Evolutionary conservation across 495 filamentous ascomycete genomes (phyloP).

Genomic region (Venustampulla echinocandica): DNA sequence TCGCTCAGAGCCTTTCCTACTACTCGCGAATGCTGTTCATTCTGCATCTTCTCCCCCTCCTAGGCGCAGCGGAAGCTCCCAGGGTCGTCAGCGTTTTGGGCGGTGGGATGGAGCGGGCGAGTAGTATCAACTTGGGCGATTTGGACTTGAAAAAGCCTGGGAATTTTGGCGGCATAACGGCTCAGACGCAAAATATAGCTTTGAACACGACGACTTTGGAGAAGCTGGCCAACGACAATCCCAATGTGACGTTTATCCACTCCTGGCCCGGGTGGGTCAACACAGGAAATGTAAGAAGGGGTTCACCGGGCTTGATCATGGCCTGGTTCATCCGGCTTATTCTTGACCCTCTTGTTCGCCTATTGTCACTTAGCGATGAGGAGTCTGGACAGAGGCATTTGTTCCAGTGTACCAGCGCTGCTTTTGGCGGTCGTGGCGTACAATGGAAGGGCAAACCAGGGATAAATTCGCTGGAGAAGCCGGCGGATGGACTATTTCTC

Average conservation of each 20-base stretch:
- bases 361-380: neutral
- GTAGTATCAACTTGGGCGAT: conserved; percentile 6
- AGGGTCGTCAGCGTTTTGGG: conserved; percentile 14
- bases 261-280: conserved; percentile 27
- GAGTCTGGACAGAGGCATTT: conserved; percentile 6
- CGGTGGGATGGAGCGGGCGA: conserved; percentile 4
- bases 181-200: neutral
- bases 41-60: conserved; percentile 16
- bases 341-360: neutral
- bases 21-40: conserved; percentile 21
- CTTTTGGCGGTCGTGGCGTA: conserved; percentile 1
- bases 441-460: conserved; percentile 12
- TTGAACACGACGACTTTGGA: conserved; percentile 24
- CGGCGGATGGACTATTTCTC: conserved; percentile 25
- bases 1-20: conserved; percentile 15
- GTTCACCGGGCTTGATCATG: conserved; percentile 17
- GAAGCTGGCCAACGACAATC: conserved; percentile 18
- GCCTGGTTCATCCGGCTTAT: conserved; percentile 17
- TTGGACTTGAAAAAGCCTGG: conserved; percentile 18
- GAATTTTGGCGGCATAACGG: conserved; percentile 4
- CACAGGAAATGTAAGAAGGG: conserved; percentile 28
- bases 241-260: conserved; percentile 26
- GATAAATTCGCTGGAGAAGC: conserved; percentile 9
- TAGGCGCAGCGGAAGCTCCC: conserved; percentile 14
- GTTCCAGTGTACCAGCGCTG: conserved; percentile 1